A percentile compares a stretch with the other conserved stretches of the same genome.
phyloP scores from a whole-genome alignment of 345 rosid genomes.

The Salix viminalis region DNA sequence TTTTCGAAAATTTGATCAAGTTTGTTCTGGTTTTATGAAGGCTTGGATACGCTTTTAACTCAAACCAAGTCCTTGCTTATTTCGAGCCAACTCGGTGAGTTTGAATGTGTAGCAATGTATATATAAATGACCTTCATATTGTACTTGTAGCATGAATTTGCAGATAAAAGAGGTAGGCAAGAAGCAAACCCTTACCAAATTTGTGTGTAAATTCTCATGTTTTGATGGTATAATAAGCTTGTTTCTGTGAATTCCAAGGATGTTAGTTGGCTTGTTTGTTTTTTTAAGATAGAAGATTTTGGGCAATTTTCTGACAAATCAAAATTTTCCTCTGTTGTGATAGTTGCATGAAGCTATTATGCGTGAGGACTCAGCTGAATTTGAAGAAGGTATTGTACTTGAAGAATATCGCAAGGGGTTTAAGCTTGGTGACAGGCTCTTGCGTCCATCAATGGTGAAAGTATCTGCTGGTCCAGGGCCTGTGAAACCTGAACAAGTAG shows the following conservation, averaged over 20 bases:
- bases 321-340: slow-evolving; percentile 9
- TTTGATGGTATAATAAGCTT: background rate
- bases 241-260: background rate
- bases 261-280: background rate
- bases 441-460: slow-evolving; percentile 96
- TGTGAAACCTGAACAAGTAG: slow-evolving; percentile 42
- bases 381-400: slow-evolving; percentile 77
- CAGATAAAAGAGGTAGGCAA: background rate
- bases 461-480: slow-evolving; percentile 99
- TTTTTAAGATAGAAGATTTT: background rate
- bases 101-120: background rate
- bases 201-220: background rate
- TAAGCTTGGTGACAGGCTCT: slow-evolving; percentile 72
- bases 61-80: slow-evolving; percentile 44
- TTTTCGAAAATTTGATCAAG: slow-evolving; percentile 38
- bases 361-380: slow-evolving; percentile 74
- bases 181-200: background rate
- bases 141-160: background rate
- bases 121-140: background rate
- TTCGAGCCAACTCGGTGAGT: slow-evolving; percentile 58
- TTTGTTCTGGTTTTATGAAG: slow-evolving; percentile 55
- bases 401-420: slow-evolving; percentile 86
- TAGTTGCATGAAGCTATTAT: slow-evolving; percentile 96
- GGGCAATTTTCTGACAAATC: slow-evolving; percentile 10
- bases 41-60: slow-evolving; percentile 45